Conservation (phyloP, 805 yeast genomes). For the Zygosaccharomyces gambellarensis region DNA sequence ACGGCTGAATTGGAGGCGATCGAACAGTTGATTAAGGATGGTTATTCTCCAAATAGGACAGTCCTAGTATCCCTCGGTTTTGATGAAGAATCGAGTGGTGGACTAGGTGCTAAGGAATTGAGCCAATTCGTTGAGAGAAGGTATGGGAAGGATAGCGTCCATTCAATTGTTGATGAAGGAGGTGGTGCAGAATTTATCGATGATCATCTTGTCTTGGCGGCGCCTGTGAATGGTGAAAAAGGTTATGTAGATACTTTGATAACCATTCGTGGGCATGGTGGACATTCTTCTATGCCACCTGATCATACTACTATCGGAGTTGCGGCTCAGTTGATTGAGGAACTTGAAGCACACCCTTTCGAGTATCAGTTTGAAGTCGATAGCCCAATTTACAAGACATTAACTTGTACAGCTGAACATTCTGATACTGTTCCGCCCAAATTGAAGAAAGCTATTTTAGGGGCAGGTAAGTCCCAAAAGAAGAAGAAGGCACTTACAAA, state of each 20-base stretch:
- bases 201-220: constrained; percentile 42
- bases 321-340: constrained; percentile 50
- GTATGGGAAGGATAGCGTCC: constrained; percentile 58
- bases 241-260: constrained; percentile 53
- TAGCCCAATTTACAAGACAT: constrained; percentile 56
- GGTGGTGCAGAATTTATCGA: constrained; percentile 38
- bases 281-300: constrained; percentile 79
- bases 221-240: constrained; percentile 57
- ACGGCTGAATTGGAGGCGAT: constrained; percentile 62
- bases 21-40: constrained; percentile 48
- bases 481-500: not conserved
- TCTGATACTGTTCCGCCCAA: constrained; percentile 20
- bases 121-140: constrained; percentile 43
- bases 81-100: constrained; percentile 73
- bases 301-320: constrained; percentile 78
- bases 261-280: constrained; percentile 59
- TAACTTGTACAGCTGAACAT: constrained; percentile 62
- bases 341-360: constrained; percentile 53
- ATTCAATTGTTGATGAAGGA: constrained; percentile 73
- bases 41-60: constrained; percentile 57
- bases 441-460: constrained; percentile 26
- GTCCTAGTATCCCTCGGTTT: constrained; percentile 64
- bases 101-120: constrained; percentile 52
- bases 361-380: constrained; percentile 38
- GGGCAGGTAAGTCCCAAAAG: constrained; percentile 26